Percentiles rank a stretch among this genome's conserved stretches.
phyloP scores from a whole-genome alignment of 2,329 filamentous ascomycete species.

The Beauveria sp. region DNA sequence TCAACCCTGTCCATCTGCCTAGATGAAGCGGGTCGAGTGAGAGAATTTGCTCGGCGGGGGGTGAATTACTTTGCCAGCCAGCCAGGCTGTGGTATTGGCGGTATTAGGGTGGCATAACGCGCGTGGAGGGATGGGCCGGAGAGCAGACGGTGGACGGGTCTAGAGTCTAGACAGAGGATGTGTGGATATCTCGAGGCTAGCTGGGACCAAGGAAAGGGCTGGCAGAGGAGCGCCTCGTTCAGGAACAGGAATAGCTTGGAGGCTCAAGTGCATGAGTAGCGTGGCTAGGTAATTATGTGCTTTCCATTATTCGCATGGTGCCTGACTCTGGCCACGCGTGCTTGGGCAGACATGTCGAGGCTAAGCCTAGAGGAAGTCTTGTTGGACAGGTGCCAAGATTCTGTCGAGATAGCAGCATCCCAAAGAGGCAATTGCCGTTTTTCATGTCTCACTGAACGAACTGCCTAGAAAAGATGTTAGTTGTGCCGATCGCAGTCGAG shows the following conservation, averaged over 20 bases:
- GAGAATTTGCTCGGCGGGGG: neutral
- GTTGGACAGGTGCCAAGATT: neutral
- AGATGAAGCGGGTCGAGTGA: conserved; percentile 3
- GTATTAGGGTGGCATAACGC: neutral
- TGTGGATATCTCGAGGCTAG: neutral
- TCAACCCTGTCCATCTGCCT: neutral
- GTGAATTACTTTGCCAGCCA: neutral
- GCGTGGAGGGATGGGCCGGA: neutral
- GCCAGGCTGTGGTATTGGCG: neutral
- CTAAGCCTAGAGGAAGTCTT: neutral
- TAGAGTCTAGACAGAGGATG: conserved; percentile 5
- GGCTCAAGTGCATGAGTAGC: conserved; percentile 5
- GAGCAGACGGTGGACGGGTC: neutral
- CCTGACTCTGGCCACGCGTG: neutral
- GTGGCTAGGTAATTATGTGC: neutral
- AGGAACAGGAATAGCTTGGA: conserved; percentile 11
- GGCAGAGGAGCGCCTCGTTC: neutral
- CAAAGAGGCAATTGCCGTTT: conserved; percentile 4
- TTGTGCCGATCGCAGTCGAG: neutral
- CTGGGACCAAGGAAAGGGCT: neutral
- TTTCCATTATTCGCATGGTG: neutral
- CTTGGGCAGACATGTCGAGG: neutral
- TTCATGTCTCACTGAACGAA: neutral
- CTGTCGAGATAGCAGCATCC: neutral
- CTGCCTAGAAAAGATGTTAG: neutral